Percentiles rank a stretch among this genome's conserved stretches.
Conservation (phyloP, 208 protist genomes). For the Sergeia podlipaevii region DNA sequence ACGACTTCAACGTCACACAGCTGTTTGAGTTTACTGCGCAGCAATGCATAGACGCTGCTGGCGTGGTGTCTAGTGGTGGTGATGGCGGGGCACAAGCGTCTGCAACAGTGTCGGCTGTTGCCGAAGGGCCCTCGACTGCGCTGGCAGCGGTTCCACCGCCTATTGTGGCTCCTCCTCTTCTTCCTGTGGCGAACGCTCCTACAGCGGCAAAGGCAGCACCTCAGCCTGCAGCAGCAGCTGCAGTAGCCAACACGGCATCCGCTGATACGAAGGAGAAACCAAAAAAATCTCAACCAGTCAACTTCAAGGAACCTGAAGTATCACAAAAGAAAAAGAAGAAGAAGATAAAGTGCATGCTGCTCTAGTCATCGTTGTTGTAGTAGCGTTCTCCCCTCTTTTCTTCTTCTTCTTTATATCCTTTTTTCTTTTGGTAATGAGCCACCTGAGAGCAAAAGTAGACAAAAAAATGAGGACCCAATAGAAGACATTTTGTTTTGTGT, state of each 20-base stretch:
- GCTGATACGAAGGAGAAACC: not conserved
- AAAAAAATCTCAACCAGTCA: constrained; percentile 2
- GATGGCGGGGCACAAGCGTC: constrained; percentile 4
- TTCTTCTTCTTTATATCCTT: too few relatives aligned
- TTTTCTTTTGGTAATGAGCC: too few relatives aligned
- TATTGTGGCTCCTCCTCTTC: too few relatives aligned
- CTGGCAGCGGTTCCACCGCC: too few relatives aligned
- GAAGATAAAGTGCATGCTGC: constrained; percentile 8
- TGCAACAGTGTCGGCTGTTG: not conserved
- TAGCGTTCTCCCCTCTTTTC: too few relatives aligned
- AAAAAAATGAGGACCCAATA: too few relatives aligned
- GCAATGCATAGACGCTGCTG: constrained; percentile 34
- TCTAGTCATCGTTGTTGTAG: constrained; percentile 4
- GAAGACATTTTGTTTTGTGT: too few relatives aligned
- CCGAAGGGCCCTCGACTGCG: not conserved
- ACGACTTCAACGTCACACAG: constrained; percentile 92
- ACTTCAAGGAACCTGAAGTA: constrained; percentile 12
- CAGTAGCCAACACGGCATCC: not conserved
- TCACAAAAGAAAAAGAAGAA: constrained; percentile 32
- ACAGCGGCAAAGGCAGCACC: not conserved
- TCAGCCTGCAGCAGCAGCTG: not conserved
- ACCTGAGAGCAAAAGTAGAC: too few relatives aligned
- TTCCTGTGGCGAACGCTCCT: too few relatives aligned
- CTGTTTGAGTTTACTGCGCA: constrained; percentile 85
- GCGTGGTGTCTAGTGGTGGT: not conserved